Conservation (phyloP, 306 rosid genomes). For the Lablab purpureus region DNA sequence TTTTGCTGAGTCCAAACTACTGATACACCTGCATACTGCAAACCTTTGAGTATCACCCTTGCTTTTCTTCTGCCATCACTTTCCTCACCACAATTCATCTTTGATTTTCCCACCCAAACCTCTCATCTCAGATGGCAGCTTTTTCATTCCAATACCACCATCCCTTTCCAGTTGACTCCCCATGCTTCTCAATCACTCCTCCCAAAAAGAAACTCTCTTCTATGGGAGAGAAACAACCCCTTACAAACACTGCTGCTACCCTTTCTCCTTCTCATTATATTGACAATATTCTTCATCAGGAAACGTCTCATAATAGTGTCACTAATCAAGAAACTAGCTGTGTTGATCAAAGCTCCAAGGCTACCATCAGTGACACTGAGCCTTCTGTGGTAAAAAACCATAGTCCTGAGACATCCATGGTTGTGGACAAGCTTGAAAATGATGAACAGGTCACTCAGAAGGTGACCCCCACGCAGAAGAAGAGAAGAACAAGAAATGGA, state of each 20-base stretch:
- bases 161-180: slow-evolving; percentile 63
- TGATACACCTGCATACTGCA: slow-evolving; percentile 39
- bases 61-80: slow-evolving; percentile 49
- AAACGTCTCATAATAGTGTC: slow-evolving; percentile 14
- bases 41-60: slow-evolving; percentile 39
- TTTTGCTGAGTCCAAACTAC: slow-evolving; percentile 49
- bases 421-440: slow-evolving; percentile 71
- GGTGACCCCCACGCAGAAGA: slow-evolving; percentile 53
- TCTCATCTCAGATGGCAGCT: slow-evolving; percentile 70
- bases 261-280: slow-evolving; percentile 25
- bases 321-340: slow-evolving; percentile 54
- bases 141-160: slow-evolving; percentile 61
- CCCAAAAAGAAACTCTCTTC: slow-evolving; percentile 41
- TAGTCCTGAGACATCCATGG: slow-evolving; percentile 68
- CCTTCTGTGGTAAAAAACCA: slow-evolving; percentile 59
- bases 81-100: slow-evolving; percentile 39
- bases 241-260: not conserved
- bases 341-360: slow-evolving; percentile 58
- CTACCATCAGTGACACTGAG: slow-evolving; percentile 56
- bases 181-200: slow-evolving; percentile 24
- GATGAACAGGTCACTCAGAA: slow-evolving; percentile 78
- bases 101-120: slow-evolving; percentile 39
- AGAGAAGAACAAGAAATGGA: slow-evolving; percentile 51
- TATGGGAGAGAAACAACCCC: slow-evolving; percentile 27
- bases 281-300: slow-evolving; percentile 34